A percentile compares a stretch with the other conserved stretches of the same genome.
Evolutionary conservation across 768 basidiomycete genomes (phyloP).

Genomic region (button mushroom (Agaricus bisporus)): DNA sequence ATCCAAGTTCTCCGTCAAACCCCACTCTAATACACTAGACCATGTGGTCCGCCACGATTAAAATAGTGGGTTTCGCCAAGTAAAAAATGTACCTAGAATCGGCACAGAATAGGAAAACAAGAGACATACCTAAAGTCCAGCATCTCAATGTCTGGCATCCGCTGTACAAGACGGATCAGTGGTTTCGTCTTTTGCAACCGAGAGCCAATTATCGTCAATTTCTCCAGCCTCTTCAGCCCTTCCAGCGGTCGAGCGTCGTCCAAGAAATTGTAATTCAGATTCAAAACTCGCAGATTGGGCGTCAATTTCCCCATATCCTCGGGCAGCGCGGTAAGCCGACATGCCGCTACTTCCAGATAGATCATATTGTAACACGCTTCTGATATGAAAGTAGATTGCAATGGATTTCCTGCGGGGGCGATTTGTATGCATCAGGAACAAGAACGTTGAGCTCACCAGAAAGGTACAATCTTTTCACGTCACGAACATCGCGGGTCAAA

Average conservation of each 20-base stretch:
- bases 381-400: constrained; percentile 52
- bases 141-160: constrained; percentile 80
- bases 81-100: not conserved
- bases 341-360: constrained; percentile 88
- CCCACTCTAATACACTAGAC: constrained; percentile 6
- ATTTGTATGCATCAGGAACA: constrained; percentile 6
- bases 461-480: constrained; percentile 91
- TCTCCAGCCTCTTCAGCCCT: constrained; percentile 70
- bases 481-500: constrained; percentile 70
- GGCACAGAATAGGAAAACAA: constrained; percentile 11
- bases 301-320: constrained; percentile 51
- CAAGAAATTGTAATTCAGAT: constrained; percentile 97
- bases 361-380: constrained; percentile 84
- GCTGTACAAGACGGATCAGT: constrained; percentile 63
- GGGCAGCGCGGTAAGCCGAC: constrained; percentile 76
- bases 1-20: constrained; percentile 8
- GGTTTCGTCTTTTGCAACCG: constrained; percentile 70
- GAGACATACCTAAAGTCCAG: constrained; percentile 73
- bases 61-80: constrained; percentile 8
- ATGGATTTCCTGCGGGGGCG: constrained; percentile 59
- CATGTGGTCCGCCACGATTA: constrained; percentile 10
- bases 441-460: constrained; percentile 57
- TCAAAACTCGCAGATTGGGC: constrained; percentile 87
- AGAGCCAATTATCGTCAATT: constrained; percentile 83
- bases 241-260: constrained; percentile 62